These are phyloP conservation scores for Paramecium primaurelia DNA, from an alignment of 73 alveolate species.

Conservation along the genomic window DNA sequence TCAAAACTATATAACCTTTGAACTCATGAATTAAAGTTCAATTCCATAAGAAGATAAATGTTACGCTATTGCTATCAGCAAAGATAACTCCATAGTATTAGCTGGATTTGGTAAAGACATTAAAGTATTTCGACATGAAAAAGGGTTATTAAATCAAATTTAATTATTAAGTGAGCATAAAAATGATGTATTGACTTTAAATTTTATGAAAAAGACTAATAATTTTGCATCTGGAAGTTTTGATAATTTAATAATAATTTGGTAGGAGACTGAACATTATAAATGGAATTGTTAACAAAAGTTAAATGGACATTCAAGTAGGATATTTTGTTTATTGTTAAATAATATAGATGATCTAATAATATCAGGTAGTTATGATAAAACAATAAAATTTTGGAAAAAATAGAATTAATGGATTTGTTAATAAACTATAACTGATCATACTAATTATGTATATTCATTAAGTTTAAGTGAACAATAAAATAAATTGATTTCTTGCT, in stretches of 20 bases:
- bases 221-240: background rate
- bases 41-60: background rate
- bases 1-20: too few relatives aligned
- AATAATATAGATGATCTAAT: background rate
- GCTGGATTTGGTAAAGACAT: background rate
- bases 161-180: background rate
- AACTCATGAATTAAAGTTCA: background rate
- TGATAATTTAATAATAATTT: background rate
- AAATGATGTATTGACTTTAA: too few relatives aligned
- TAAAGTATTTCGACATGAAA: background rate
- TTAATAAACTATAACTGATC: background rate
- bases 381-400: background rate
- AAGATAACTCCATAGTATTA: background rate
- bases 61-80: background rate
- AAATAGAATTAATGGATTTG: background rate
- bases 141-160: too few relatives aligned
- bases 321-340: too few relatives aligned
- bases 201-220: background rate
- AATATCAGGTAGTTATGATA: background rate
- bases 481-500: background rate
- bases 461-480: background rate
- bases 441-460: background rate
- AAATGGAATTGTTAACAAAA: background rate
- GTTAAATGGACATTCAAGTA: background rate
- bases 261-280: background rate